Conservation (phyloP, 2,329 filamentous ascomycete genomes). For the Cryphonectria radicalis region DNA sequence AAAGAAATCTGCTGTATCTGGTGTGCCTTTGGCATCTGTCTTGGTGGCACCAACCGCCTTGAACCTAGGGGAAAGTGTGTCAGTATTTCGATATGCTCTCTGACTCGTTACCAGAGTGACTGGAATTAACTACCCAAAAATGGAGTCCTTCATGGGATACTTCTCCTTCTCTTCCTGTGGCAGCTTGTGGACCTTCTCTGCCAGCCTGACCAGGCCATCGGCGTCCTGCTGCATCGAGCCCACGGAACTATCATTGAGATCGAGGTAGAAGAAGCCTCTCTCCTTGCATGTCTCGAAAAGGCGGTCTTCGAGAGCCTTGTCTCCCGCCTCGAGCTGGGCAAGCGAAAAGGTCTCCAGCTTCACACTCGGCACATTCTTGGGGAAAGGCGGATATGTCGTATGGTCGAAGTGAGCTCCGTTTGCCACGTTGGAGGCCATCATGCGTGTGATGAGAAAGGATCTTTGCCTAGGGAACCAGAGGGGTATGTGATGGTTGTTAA, state of each 20-base stretch:
- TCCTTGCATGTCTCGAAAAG: constrained; percentile 28
- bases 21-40: constrained; percentile 26
- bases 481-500: neutral
- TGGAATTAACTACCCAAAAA: constrained; percentile 24
- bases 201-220: constrained; percentile 27
- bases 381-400: constrained; percentile 21
- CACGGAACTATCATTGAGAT: constrained; percentile 22
- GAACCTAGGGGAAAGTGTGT: constrained; percentile 10
- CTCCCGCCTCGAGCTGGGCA: constrained; percentile 27
- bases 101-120: neutral
- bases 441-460: neutral
- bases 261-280: constrained; percentile 32
- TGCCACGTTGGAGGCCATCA: constrained; percentile 14
- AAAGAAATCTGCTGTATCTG: constrained; percentile 28
- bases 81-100: neutral
- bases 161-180: constrained; percentile 28
- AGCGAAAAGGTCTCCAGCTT: constrained; percentile 29
- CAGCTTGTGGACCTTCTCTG: constrained; percentile 27
- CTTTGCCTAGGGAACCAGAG: neutral
- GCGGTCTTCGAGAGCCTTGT: constrained; percentile 21
- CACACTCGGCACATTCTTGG: constrained; percentile 23
- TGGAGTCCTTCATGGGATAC: constrained; percentile 22
- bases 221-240: constrained; percentile 25
- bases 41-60: constrained; percentile 26
- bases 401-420: constrained; percentile 16